Evolutionary conservation across 2,329 filamentous ascomycete genomes (phyloP).

Genomic region (Myriangium duriaei): DNA sequence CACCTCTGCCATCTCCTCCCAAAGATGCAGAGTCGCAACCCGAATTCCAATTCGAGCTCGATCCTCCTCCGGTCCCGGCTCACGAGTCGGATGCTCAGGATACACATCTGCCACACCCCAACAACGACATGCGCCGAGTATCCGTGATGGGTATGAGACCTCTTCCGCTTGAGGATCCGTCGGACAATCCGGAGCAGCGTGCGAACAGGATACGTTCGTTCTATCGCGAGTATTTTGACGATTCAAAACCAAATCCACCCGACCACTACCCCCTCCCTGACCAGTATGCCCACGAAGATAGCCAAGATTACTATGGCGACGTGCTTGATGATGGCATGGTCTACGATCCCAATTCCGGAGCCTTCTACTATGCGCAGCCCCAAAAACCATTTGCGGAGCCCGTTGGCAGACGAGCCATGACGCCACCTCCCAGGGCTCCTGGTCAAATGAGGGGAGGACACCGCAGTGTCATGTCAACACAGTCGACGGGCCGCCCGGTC

Average conservation of each 20-base stretch:
- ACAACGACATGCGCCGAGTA: constrained; percentile 35
- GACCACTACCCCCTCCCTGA: constrained; percentile 18
- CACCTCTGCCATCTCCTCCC: constrained; percentile 3
- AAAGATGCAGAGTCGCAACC: constrained; percentile 1
- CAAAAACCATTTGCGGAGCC: constrained; percentile 63
- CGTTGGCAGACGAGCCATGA: constrained; percentile 84
- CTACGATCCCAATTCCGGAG: constrained; percentile 45
- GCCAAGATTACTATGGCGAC: constrained; percentile 55
- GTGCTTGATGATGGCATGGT: constrained; percentile 53
- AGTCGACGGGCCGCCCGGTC: constrained; percentile 27
- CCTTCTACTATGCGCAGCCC: constrained; percentile 44
- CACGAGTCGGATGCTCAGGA: constrained; percentile 7
- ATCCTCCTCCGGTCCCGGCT: constrained; percentile 2
- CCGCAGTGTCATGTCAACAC: constrained; percentile 32
- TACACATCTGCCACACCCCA: constrained; percentile 8
- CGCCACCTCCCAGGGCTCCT: constrained; percentile 65
- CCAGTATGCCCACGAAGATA: constrained; percentile 51
- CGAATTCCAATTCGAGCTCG: constrained; percentile 3
- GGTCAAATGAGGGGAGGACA: constrained; percentile 37
- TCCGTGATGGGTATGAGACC: constrained; percentile 58
- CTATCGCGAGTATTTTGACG: constrained; percentile 99
- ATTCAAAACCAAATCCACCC: constrained; percentile 44
- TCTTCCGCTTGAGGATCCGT: constrained; percentile 72
- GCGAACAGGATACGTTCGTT: constrained; percentile 96
- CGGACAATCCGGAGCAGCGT: constrained; percentile 84